Evolutionary conservation across 1,139 yeast species (phyloP).

Genomic region (Casaregolazyma suthepensis): DNA sequence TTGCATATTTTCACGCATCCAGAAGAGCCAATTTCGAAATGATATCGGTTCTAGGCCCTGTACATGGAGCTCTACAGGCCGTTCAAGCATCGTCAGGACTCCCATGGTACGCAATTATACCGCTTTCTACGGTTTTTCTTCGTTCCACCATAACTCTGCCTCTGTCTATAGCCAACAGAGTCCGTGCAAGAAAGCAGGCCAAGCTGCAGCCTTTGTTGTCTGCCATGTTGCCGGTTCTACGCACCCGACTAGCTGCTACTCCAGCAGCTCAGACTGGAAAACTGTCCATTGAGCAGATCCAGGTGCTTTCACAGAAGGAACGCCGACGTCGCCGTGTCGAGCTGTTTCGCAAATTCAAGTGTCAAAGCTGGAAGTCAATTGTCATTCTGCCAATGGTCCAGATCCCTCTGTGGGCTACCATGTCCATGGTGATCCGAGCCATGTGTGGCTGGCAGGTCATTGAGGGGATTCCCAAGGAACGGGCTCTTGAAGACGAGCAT

Average conservation of each 20-base stretch:
- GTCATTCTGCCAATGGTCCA: slow-evolving; percentile 67
- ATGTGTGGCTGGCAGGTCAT: slow-evolving; percentile 61
- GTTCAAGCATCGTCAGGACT: slow-evolving; percentile 43
- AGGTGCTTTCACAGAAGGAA: slow-evolving; percentile 69
- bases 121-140: slow-evolving; percentile 60
- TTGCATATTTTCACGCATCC: slow-evolving; percentile 12
- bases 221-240: slow-evolving; percentile 71
- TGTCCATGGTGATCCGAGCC: slow-evolving; percentile 69
- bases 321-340: slow-evolving; percentile 64
- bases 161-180: slow-evolving; percentile 64
- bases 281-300: slow-evolving; percentile 70
- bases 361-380: slow-evolving; percentile 77
- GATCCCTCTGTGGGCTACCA: slow-evolving; percentile 79
- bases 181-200: slow-evolving; percentile 63
- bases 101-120: slow-evolving; percentile 83
- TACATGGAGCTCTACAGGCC: slow-evolving; percentile 23
- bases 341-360: slow-evolving; percentile 57
- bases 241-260: slow-evolving; percentile 55
- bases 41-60: slow-evolving; percentile 20
- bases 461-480: slow-evolving; percentile 46
- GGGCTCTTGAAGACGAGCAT: slow-evolving; percentile 50
- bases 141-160: slow-evolving; percentile 71
- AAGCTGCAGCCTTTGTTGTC: slow-evolving; percentile 53
- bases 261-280: slow-evolving; percentile 37
- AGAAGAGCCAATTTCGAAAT: slow-evolving; percentile 12